Base-by-base conservation (phyloP, 1,284 basidiomycete genomes). In the Ustilago bromivora region DNA sequence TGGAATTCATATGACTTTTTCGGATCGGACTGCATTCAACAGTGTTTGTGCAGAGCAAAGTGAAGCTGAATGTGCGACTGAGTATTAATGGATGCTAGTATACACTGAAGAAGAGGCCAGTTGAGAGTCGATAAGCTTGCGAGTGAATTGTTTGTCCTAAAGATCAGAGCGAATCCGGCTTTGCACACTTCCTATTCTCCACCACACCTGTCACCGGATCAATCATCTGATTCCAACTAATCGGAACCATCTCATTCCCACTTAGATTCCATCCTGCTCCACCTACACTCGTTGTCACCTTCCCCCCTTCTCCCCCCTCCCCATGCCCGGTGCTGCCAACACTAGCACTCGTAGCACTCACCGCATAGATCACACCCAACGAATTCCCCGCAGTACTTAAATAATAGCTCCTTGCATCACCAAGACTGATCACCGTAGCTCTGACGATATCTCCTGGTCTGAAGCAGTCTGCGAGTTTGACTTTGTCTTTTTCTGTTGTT, bases 361-460 rank as follows among this genome's bases (percentile, higher is more conserved):
- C 66, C 2, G 84, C 84, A 52, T 83, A 83, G 32, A 86, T 76
- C 1, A 96, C 95, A 2, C 97, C 96, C 3, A 98, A 90, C 79
- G 96, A 92, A 86, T 98, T 98, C 49, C 93, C 89, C 7, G 94
- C 95, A 5, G 97, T 99, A 0, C 95, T 94, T 40, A 98, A 90
- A 87, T 95, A 97, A 87, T 98, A 98, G 81, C 85, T 86, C 10
- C 87, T 80, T 0, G 87, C 84, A 61, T 87, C 87, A 17, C 87
- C 87, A 15, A 87, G 76, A 1, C 86, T 87, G 69, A 87, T 87
- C 8, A 98, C 95, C 47, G 92, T 88, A 6, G 95, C 96, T 78
- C 93, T 91, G 34, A 99, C 93, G 61, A 98, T 93, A 87, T 99
- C 96, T 4, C 97, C 96, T 0, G 96, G 93, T 47, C 97, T 90